Percentiles rank a stretch among this genome's conserved stretches.
Evolutionary conservation across 140 eudicot genomes (phyloP).

Genomic region (Ambrosia hybrid): DNA sequence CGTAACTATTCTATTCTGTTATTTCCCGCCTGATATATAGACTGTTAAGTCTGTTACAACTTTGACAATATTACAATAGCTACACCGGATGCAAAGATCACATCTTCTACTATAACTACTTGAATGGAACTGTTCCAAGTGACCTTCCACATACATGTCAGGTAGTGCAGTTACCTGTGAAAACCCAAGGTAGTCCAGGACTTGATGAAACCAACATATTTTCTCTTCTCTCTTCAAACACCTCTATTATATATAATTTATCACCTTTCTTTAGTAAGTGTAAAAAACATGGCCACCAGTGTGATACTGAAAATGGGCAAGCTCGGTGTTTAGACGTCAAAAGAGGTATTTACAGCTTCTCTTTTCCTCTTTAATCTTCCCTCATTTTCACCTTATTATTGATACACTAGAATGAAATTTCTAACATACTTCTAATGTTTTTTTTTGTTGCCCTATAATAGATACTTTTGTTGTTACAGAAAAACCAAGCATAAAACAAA

Average conservation of each 20-base stretch:
- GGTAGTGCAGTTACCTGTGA: slow-evolving; percentile 21
- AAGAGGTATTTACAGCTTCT: background rate
- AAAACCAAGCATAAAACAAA: background rate
- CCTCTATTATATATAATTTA: background rate
- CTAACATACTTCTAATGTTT: too few relatives aligned
- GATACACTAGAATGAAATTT: too few relatives aligned
- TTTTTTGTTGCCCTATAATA: background rate
- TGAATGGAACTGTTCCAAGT: slow-evolving; percentile 3
- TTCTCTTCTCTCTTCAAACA: slow-evolving; percentile 10
- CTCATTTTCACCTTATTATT: too few relatives aligned
- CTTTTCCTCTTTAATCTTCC: background rate
- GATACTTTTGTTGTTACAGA: background rate
- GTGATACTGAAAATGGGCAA: background rate
- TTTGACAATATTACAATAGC: slow-evolving; percentile 9
- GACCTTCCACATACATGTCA: slow-evolving; percentile 4
- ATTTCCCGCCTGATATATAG: too few relatives aligned
- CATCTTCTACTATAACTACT: slow-evolving; percentile 12
- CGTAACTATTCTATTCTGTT: too few relatives aligned
- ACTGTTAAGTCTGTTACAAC: too few relatives aligned
- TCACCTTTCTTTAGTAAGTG: background rate
- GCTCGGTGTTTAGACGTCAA: slow-evolving; percentile 13
- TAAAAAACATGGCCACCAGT: background rate
- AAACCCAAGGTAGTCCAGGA: too few relatives aligned
- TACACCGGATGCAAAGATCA: background rate
- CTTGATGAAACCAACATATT: slow-evolving; percentile 9